Evolutionary conservation across 768 basidiomycete species (phyloP), one percentile per base, ranked within the genome.

Genomic region (Paxillus ammoniavirescens): DNA sequence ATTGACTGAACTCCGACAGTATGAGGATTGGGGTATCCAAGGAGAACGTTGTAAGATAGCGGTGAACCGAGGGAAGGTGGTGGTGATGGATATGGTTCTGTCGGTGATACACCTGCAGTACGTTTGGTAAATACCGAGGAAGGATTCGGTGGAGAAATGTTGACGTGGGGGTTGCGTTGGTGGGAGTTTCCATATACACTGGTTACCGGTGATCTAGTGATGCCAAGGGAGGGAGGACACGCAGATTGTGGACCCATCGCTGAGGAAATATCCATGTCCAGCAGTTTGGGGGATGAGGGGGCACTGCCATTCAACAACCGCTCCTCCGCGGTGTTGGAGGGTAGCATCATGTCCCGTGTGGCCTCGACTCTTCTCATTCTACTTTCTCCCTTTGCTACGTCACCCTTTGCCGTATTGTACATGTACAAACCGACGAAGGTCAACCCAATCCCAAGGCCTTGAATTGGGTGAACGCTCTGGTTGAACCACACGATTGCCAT

Each of bases 401-500:
- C 94, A 21, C 81, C 75, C 72, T 97, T 99, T 36, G 96, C 91
- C 44, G 82, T 82, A 75, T 99, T 97, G 75, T 99, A 99, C 87
- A 98, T 85, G 74, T 87, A 98, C 41, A 99, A 75, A 0, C 97
- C 97, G 14, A 81, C 72, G 60, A 94, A 98, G 0, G 97, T 97
- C 73, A 97, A 67, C 17, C 75, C 75, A 64, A 99, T 99, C n/a
- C 97, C 97, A 46, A 90, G 65, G 4, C 81, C 94, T 71, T 98
- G 94, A 17, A 97, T 64, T 9, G 81, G 82, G 55, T 95, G 89
- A 15, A 98, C 83, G 35, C 78, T 67, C 73, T 98, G 96, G 52
- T 81, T 86, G 75, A 98, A 98, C 96, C 96, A 99, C 47, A 94
- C 77, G 66, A 99, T 91, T 17, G 97, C 97, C 62, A 98, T 89